Conservation (phyloP, 225 moss, liverwort and hornwort genomes). For the Sphagnum tenellum region DNA sequence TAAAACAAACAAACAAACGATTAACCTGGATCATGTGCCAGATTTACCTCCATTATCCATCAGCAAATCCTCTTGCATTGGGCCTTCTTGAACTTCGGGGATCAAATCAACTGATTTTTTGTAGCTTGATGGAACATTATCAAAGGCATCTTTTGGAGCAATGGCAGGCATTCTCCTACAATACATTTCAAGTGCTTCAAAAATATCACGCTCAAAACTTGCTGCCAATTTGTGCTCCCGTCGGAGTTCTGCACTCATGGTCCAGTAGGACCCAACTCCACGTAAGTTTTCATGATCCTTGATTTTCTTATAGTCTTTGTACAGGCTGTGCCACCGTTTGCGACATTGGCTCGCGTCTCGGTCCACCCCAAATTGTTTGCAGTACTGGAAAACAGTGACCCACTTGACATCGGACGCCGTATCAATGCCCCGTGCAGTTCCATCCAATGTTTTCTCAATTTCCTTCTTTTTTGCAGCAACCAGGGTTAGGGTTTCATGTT, state of each 20-base stretch:
- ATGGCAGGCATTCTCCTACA: conserved; percentile 43
- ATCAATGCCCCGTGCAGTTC: too few species aligned
- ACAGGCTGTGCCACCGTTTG: conserved; percentile 88
- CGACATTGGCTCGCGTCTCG: conserved; percentile 82
- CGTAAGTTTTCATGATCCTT: conserved; percentile 66
- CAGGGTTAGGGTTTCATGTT: conserved; percentile 72
- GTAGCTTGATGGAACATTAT: conserved; percentile 13
- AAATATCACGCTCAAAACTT: conserved; percentile 87
- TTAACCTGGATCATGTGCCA: conserved; percentile 25
- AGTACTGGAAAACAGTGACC: conserved; percentile 74
- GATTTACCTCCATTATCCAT: conserved; percentile 32
- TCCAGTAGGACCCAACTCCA: conserved; percentile 53
- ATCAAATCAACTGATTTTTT: conserved; percentile 36
- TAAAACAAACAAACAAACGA: too few species aligned
- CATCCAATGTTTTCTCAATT: conserved; percentile 66
- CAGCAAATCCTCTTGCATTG: conserved; percentile 19
- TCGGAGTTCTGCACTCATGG: conserved; percentile 77
- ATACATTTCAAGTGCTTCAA: conserved; percentile 63
- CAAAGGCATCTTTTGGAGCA: conserved; percentile 19
- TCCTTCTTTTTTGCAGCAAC: conserved; percentile 84
- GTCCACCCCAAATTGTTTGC: conserved; percentile 67
- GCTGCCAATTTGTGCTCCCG: conserved; percentile 71
- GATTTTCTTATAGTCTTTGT: conserved; percentile 91
- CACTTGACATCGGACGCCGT: conserved; percentile 64
- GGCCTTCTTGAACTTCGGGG: conserved; percentile 32